Conservation (phyloP, 1,284 basidiomycete species). For the Stereum hirsutum region DNA sequence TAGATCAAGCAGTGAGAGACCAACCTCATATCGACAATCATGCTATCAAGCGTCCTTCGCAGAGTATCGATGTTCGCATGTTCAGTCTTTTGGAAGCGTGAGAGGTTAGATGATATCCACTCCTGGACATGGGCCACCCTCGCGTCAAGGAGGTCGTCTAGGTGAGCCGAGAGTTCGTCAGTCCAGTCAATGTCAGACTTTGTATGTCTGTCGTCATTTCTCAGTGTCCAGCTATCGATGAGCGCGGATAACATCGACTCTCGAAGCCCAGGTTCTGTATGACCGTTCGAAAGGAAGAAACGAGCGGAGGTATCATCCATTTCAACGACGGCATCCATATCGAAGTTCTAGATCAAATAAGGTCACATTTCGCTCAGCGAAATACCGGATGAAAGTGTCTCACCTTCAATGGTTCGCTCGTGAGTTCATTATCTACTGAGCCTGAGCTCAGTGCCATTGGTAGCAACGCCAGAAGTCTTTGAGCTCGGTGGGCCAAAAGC, state of each 20-base stretch:
- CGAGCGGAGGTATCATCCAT: slow-evolving; percentile 8
- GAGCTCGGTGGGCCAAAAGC: slow-evolving; percentile 44
- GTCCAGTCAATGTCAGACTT: slow-evolving; percentile 36
- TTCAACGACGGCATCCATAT: slow-evolving; percentile 31
- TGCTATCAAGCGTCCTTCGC: slow-evolving; percentile 31
- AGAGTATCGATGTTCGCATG: slow-evolving; percentile 37
- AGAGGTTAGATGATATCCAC: slow-evolving; percentile 42
- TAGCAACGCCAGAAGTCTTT: slow-evolving; percentile 31
- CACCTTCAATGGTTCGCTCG: too few relatives aligned
- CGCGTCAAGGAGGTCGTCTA: slow-evolving; percentile 27
- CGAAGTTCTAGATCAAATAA: too few relatives aligned
- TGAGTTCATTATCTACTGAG: slow-evolving; percentile 31
- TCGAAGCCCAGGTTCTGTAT: slow-evolving; percentile 21
- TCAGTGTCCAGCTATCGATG: too few relatives aligned
- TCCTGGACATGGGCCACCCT: slow-evolving; percentile 35
- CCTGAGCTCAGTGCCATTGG: slow-evolving; percentile 37
- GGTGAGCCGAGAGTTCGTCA: slow-evolving; percentile 23
- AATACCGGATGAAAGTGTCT: too few relatives aligned
- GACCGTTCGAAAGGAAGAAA: slow-evolving; percentile 20
- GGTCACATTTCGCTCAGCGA: too few relatives aligned
- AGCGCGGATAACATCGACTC: too few relatives aligned
- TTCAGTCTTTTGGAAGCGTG: slow-evolving; percentile 34
- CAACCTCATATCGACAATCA: slow-evolving; percentile 33
- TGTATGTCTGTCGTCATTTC: too few relatives aligned
- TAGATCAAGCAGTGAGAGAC: too few relatives aligned